A percentile compares a stretch with the other conserved stretches of the same genome.
phyloP scores from a whole-genome alignment of 495 filamentous ascomycete genomes.

The Sabuloglossum arenarium region DNA sequence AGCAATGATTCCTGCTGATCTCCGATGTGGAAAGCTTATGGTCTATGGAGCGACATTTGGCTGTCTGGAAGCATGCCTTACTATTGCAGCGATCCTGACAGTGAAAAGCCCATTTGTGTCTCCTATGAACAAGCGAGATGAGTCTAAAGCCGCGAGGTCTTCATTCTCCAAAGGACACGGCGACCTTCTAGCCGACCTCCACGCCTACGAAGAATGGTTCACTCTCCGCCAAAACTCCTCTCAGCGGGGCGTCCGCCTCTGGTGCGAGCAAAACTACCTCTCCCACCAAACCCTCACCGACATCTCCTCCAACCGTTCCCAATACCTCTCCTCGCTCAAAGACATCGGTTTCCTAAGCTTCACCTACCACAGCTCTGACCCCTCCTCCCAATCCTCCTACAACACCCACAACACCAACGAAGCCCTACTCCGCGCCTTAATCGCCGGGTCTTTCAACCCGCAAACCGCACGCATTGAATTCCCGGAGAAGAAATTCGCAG shows the following conservation, averaged over 20 bases:
- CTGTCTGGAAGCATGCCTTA: constrained; percentile 69
- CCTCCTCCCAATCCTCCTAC: constrained; percentile 5
- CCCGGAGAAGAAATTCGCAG: constrained; percentile 86
- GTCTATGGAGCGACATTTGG: constrained; percentile 89
- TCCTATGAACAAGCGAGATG: constrained; percentile 59
- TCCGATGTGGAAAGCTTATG: constrained; percentile 85
- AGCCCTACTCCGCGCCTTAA: constrained; percentile 58
- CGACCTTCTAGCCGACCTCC: constrained; percentile 69
- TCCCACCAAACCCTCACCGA: constrained; percentile 63
- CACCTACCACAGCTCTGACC: constrained; percentile 4
- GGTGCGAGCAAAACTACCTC: constrained; percentile 82
- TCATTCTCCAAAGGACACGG: constrained; percentile 59
- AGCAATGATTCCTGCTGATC: constrained; percentile 82
- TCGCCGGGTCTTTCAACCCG: constrained; percentile 81
- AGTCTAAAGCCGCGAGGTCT: constrained; percentile 54
- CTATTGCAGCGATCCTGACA: constrained; percentile 79
- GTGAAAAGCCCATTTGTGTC: constrained; percentile 67
- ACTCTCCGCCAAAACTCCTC: constrained; percentile 31
- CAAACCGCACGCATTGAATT: constrained; percentile 80
- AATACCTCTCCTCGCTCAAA: constrained; percentile 68
- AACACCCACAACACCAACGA: constrained; percentile 28
- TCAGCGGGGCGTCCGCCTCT: constrained; percentile 44
- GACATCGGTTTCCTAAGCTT: constrained; percentile 53
- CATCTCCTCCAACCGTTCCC: constrained; percentile 64
- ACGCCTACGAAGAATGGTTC: constrained; percentile 67